Base-by-base conservation (phyloP, 768 basidiomycete species). In the Leccinum longicurvipes region DNA sequence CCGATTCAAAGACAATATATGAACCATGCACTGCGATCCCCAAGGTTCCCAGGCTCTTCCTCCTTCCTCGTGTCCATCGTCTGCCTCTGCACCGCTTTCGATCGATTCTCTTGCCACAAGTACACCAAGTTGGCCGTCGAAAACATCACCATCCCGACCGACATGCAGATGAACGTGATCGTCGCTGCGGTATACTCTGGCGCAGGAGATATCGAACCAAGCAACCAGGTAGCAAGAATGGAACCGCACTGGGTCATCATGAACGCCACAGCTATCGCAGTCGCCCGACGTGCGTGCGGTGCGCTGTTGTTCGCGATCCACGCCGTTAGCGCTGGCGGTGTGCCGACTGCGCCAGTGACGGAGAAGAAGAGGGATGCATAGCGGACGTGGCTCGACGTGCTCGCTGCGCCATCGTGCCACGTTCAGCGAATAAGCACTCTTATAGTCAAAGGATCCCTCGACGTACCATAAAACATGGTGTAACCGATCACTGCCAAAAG, bases 401-500 rank as follows among this genome's bases (percentile, higher is more conserved):
- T 45, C 15, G 21, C 42, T 45, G 42, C 6, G 4, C 4, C 6
- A 39, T 39, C 19, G 21, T 21, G 1, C 11, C 12, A 24, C 42
- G 42, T 7, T 15, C 19, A 45, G 10, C 42, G 15, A 14, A 24
- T 24, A n/a, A 6, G 2, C 23, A 44, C 12, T 4, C 42, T 44
- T 23, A 11, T 15, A 39, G 6, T 39, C n/a, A 19, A 44, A 24
- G 1, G 7, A 0, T 7, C 6, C n/a, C 1, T 17, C 23, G 23
- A 59, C 77, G 32, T 60, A 82, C 83, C 76, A 36, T 82, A 72
- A 69, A 79, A 85, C 68, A 84, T 76, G 8, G 70, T 64, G 61
- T 83, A 85, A 2, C 85, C 85, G 15, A 79, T 74, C n/a, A 77
- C 58, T 48, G 72, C 69, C 3, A 82, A 57, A 21, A 79, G 3